phyloP scores from a whole-genome alignment of 441 rosid species.

The Adansonia grandidieri region DNA sequence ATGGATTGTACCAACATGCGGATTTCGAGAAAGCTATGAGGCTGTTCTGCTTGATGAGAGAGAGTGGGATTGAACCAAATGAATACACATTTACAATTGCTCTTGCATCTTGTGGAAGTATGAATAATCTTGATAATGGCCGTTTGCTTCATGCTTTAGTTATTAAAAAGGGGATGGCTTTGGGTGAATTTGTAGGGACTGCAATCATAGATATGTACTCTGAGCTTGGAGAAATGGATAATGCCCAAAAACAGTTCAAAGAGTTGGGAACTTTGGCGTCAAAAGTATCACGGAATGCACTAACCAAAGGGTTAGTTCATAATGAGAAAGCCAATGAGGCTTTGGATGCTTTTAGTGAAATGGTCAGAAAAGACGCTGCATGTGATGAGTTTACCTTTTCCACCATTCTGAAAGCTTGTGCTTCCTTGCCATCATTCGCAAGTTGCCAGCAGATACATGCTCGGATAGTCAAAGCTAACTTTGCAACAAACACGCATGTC shows the following conservation, averaged over 20 bases:
- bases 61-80: slow-evolving; percentile 39
- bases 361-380: slow-evolving; percentile 27
- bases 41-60: slow-evolving; percentile 38
- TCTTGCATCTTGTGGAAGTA: slow-evolving; percentile 41
- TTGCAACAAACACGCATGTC: slow-evolving; percentile 27
- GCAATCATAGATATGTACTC: slow-evolving; percentile 46
- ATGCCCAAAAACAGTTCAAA: slow-evolving; percentile 33
- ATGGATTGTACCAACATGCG: slow-evolving; percentile 39
- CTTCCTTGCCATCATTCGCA: slow-evolving; percentile 36
- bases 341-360: slow-evolving; percentile 28
- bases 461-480: slow-evolving; percentile 26
- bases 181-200: slow-evolving; percentile 36
- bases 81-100: slow-evolving; percentile 42
- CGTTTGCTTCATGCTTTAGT: slow-evolving; percentile 40
- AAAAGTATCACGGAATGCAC: slow-evolving; percentile 40
- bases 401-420: slow-evolving; percentile 33
- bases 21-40: slow-evolving; percentile 38
- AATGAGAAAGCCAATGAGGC: slow-evolving; percentile 32
- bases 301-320: slow-evolving; percentile 32
- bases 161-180: slow-evolving; percentile 36
- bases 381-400: slow-evolving; percentile 41
- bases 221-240: slow-evolving; percentile 34
- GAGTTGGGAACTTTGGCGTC: slow-evolving; percentile 34
- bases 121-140: slow-evolving; percentile 30
- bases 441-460: slow-evolving; percentile 37